A percentile compares a stretch with the other conserved stretches of the same genome.
phyloP scores from a whole-genome alignment of 352 stramenopile species.

The Globisporangium cederbergense region DNA sequence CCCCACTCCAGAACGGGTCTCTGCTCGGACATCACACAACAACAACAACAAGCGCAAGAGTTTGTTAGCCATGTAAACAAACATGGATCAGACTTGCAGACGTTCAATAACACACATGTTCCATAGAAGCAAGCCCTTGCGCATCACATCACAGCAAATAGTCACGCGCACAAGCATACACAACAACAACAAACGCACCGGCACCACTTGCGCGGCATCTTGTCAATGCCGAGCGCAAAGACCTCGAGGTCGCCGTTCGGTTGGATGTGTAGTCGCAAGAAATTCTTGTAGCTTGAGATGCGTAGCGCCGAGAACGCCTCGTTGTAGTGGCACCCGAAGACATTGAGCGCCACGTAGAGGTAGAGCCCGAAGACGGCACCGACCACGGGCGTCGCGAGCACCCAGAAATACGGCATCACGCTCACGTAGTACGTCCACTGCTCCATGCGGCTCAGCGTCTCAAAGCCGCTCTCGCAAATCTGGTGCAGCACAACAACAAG shows the following conservation, averaged over 20 bases:
- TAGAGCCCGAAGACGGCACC: conserved; percentile 83
- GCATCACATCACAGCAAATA: not conserved
- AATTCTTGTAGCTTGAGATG: conserved; percentile 90
- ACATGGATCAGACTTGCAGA: not conserved
- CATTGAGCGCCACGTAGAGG: conserved; percentile 82
- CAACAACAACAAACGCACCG: conserved; percentile 34
- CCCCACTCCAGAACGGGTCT: conserved; percentile 75
- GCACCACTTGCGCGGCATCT: conserved; percentile 85
- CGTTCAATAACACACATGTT: not conserved
- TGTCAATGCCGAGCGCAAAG: conserved; percentile 86
- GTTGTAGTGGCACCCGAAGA: conserved; percentile 88
- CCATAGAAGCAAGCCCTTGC: not conserved
- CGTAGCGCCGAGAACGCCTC: conserved; percentile 86
- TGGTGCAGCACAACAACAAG: conserved; percentile 9
- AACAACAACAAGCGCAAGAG: not conserved
- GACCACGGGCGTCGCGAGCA: conserved; percentile 74
- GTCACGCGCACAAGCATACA: conserved; percentile 5
- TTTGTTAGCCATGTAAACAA: not conserved
- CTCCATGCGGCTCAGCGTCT: conserved; percentile 63
- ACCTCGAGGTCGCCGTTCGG: conserved; percentile 73
- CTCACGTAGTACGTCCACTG: conserved; percentile 81
- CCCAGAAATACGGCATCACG: conserved; percentile 87
- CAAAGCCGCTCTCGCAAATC: conserved; percentile 69
- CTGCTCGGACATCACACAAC: conserved; percentile 21
- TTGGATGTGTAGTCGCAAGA: conserved; percentile 77